phyloP scores from a whole-genome alignment of 805 yeast species.

The Pichia cabralensis region DNA sequence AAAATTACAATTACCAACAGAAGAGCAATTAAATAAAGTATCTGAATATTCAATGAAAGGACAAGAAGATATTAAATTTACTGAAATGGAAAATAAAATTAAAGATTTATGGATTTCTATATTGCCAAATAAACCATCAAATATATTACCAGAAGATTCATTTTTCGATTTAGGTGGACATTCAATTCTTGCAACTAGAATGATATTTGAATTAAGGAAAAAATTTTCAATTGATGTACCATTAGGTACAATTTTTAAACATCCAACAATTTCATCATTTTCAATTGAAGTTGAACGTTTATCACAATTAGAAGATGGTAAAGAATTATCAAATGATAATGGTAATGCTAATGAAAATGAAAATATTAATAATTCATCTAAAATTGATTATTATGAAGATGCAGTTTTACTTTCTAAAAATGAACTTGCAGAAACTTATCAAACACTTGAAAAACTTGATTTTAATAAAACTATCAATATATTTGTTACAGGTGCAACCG shows the following conservation, averaged over 20 bases:
- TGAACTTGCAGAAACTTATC: constrained; percentile 35
- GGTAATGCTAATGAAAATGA: constrained; percentile 22
- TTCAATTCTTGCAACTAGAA: constrained; percentile 90
- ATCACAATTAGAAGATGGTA: constrained; percentile 39
- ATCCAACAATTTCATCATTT: constrained; percentile 76
- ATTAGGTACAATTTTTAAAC: constrained; percentile 78
- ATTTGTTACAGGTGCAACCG: constrained; percentile 92
- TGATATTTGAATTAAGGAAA: constrained; percentile 88
- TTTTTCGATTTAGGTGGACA: constrained; percentile 98
- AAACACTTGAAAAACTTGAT: constrained; percentile 27
- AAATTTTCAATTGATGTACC: constrained; percentile 74
- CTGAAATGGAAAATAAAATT: constrained; percentile 55
- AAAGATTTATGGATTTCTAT: constrained; percentile 80
- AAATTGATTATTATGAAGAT: constrained; percentile 59
- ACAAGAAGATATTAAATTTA: constrained; percentile 43
- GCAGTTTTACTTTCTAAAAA: constrained; percentile 43
- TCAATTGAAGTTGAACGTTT: constrained; percentile 61
- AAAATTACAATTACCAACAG: constrained; percentile 87
- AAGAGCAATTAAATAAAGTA: constrained; percentile 73
- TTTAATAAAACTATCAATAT: constrained; percentile 30
- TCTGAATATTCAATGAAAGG: constrained; percentile 38
- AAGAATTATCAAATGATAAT: constrained; percentile 25
- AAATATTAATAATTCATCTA: constrained; percentile 18
- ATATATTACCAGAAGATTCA: constrained; percentile 69
- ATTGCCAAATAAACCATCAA: constrained; percentile 76